Evolutionary conservation across 331 rosid species (phyloP), one percentile per base, ranked within the genome.

Genomic region (Saraca asoca): DNA sequence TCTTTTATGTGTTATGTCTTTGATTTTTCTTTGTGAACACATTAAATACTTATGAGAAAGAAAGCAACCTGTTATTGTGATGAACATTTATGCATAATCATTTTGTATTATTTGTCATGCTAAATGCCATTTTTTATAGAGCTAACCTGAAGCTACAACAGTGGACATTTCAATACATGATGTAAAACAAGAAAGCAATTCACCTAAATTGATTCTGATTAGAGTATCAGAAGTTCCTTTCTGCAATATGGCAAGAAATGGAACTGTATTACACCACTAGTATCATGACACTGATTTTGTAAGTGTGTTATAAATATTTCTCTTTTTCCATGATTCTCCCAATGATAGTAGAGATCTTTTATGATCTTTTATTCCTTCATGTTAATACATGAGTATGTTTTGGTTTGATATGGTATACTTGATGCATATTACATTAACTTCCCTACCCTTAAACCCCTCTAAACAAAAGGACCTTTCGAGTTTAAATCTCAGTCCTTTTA

Each of bases 201-300:
- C n/a, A n/a, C n/a, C n/a, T n/a, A n/a, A n/a, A 63, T 75, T 83
- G 61, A 68, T 71, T 63, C 73, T 73, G 41, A 34, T 57, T 18
- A 70, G 74, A 75, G 59, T 73, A 20, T 62, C 76, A 64, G 75
- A 79, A 51, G 81, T 70, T 81, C 82, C 87, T 68, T 51, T 69
- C 46, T 61, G 48, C 43, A 67, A 59, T 51, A 58, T 62, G 68
- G 35, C 72, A 37, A 77, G 51, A 33, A 70, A 78, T 16, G 77
- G 77, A 62, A 35, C 74, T 58, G 37, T 43, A 12, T 42, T 56
- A 53, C 54, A 69, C 39, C 46, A 49, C 77, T 54, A 37, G 39
- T 65, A 78, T 15, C 54, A 2, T 52, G 83, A 58, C 46, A 34
- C 68, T 19, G 34, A 38, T 64, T 71, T 48, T 71, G 73, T 83